These are phyloP conservation scores for Sporodiniella umbellata DNA, from an alignment of 371 early-diverging fungal genomes.

Conservation along the genomic window DNA sequence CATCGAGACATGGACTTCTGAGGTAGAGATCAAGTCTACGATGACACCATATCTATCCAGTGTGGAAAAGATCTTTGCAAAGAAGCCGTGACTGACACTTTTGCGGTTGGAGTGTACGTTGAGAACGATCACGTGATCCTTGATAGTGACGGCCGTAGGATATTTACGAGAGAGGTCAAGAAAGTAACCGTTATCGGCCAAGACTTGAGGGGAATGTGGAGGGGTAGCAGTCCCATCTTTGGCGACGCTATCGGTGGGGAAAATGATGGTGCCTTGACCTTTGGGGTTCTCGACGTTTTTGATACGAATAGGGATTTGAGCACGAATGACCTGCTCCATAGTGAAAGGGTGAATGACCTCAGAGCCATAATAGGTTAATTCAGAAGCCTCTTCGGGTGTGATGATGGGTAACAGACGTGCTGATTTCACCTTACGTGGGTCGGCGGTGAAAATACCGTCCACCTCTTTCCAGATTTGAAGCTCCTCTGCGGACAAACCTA, in stretches of 20 bases:
- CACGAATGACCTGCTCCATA: slow-evolving; percentile 97
- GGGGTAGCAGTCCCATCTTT: slow-evolving; percentile 50
- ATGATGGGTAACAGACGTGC: slow-evolving; percentile 90
- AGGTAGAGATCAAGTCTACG: slow-evolving; percentile 95
- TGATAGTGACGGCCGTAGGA: slow-evolving; percentile 97
- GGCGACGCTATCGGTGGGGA: slow-evolving; percentile 59
- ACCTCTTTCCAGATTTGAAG: slow-evolving; percentile 99
- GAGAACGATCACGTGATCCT: slow-evolving; percentile 87
- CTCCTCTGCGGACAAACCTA: slow-evolving; percentile 83
- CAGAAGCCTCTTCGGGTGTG: slow-evolving; percentile 98
- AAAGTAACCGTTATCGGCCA: slow-evolving; percentile 72
- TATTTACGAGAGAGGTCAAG: slow-evolving; percentile 71
- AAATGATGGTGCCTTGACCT: slow-evolving; percentile 91
- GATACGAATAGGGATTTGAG: slow-evolving; percentile 95
- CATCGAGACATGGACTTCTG: slow-evolving; percentile 96
- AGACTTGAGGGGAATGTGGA: slow-evolving; percentile 62
- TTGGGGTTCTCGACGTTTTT: slow-evolving; percentile 94
- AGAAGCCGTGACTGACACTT: slow-evolving; percentile 92
- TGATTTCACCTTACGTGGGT: slow-evolving; percentile 93
- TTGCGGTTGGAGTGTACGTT: slow-evolving; percentile 96
- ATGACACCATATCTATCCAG: slow-evolving; percentile 87
- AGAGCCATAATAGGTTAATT: slow-evolving; percentile 96
- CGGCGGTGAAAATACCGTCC: slow-evolving; percentile 98
- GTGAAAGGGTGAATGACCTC: slow-evolving; percentile 99
- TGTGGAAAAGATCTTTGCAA: slow-evolving; percentile 89